Evolutionary conservation across 352 stramenopile species (phyloP), one percentile per base, ranked within the genome.

Genomic region (Peronospora farinosa): DNA sequence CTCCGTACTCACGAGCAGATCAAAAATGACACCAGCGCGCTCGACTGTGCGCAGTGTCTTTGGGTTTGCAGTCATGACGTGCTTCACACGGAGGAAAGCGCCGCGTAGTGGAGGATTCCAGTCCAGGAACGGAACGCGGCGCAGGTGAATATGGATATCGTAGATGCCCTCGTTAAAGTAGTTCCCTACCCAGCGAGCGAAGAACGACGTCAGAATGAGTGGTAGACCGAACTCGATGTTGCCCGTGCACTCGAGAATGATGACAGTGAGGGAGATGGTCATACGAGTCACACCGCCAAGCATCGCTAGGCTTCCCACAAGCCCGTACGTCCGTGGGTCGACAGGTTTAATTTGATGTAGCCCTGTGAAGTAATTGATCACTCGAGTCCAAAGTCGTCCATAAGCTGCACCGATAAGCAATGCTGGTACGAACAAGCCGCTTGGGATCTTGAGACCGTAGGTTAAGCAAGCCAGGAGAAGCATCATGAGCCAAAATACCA

Each of bases 101-200:
- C 81, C 77, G 17, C 69, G 67, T 16, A 88, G 44, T 35, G 81
- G 73, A 21, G 81, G 76, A 35, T 86, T 75, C 76, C 77, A 89
- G 45, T 92, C 81, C 9, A 92, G 54, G 49, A 92, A 92, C 17
- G 81, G 81, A 11, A 83, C 69, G 33, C 77, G 76, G 7, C 75
- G 96, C 19, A 98, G 67, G 46, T 97, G 85, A 58, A 99, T 99
- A 55, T 99, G 94, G 51, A 98, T 98, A 65, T 99, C 96, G 75
- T 99, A 99, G 38, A 99, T 88, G 15, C 95, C 95, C 67, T 98
- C 93, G 65, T 98, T 99, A 67, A 99, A 98, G 35, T 97, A 84
- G 69, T 99, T 98, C 19, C 96, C 96, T 17, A 97, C 96, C 74
- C 96, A 98, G 30, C 95, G 76, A 41, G 96, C 95, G 10, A 95